Conservation (phyloP, 768 basidiomycete genomes). For the Xerocomellus amylosporus region DNA sequence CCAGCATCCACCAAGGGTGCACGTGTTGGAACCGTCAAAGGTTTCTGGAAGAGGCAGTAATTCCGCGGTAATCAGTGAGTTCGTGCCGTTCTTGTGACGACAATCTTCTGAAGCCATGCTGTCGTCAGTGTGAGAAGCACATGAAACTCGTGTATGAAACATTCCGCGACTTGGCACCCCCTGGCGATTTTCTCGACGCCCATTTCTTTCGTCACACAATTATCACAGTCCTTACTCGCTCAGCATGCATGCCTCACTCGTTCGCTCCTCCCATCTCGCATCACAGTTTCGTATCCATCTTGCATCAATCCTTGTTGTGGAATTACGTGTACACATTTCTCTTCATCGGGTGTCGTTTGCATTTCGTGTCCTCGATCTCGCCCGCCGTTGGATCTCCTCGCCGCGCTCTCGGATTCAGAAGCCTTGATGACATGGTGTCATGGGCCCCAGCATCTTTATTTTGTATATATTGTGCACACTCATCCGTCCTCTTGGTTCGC, state of each 20-base stretch:
- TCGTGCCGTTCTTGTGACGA: not conserved
- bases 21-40: slow-evolving; percentile 28
- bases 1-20: slow-evolving; percentile 22
- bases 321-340: slow-evolving; percentile 33
- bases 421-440: not conserved
- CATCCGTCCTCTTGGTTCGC: not conserved
- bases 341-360: slow-evolving; percentile 14
- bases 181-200: not conserved
- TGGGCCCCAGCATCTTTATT: slow-evolving; percentile 12
- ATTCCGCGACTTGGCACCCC: not conserved
- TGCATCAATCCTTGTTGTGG: slow-evolving; percentile 30
- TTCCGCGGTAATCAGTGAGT: slow-evolving; percentile 9
- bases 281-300: slow-evolving; percentile 11
- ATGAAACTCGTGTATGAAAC: slow-evolving; percentile 9
- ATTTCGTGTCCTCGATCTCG: slow-evolving; percentile 5
- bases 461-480: slow-evolving; percentile 20
- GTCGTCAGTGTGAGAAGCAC: not conserved
- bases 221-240: slow-evolving; percentile 18
- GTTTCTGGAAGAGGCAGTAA: slow-evolving; percentile 32
- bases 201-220: not conserved
- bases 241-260: slow-evolving; percentile 4
- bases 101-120: not conserved
- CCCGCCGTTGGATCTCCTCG: slow-evolving; percentile 1
- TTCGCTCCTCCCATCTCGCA: slow-evolving; percentile 5
- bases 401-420: not conserved